A percentile compares a stretch with the other conserved stretches of the same genome.
Evolutionary conservation across 306 rosid genomes (phyloP).

Genomic region (Rubus idaeus): DNA sequence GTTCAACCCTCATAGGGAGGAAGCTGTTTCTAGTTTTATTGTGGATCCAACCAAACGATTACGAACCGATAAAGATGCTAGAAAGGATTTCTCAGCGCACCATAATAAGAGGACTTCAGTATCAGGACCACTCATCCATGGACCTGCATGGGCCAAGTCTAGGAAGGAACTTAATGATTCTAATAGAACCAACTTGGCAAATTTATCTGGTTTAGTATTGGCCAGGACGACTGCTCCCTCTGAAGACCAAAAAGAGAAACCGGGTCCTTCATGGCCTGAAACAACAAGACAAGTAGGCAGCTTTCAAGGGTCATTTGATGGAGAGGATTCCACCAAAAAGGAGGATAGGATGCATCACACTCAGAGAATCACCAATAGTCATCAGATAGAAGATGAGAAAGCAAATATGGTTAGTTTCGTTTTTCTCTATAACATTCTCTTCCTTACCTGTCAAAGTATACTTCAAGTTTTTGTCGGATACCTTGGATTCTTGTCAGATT

Average conservation of each 20-base stretch:
- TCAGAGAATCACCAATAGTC: slow-evolving; percentile 38
- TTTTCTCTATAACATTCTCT: slow-evolving; percentile 4
- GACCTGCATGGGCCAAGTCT: slow-evolving; percentile 41
- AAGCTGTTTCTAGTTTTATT: slow-evolving; percentile 56
- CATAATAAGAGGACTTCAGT: slow-evolving; percentile 48
- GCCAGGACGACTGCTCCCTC: slow-evolving; percentile 46
- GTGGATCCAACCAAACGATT: slow-evolving; percentile 48
- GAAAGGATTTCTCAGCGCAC: slow-evolving; percentile 40
- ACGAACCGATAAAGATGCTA: slow-evolving; percentile 36
- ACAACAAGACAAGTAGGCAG: slow-evolving; percentile 32
- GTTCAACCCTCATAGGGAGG: slow-evolving; percentile 46
- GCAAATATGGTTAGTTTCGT: slow-evolving; percentile 47
- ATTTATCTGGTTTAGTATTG: slow-evolving; percentile 59
- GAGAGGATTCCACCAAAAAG: slow-evolving; percentile 43
- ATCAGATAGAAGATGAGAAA: slow-evolving; percentile 45
- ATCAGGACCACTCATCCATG: slow-evolving; percentile 72
- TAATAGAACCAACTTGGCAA: slow-evolving; percentile 45
- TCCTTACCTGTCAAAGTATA: background rate
- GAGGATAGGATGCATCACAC: slow-evolving; percentile 44
- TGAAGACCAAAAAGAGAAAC: slow-evolving; percentile 45
- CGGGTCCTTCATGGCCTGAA: slow-evolving; percentile 35
- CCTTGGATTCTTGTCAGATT: background rate
- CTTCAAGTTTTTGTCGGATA: background rate
- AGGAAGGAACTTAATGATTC: slow-evolving; percentile 47
- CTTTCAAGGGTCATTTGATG: slow-evolving; percentile 40